Evolutionary conservation across 345 rosid species (phyloP), one percentile per base, ranked within the genome.

Genomic region (Microthlaspi erraticum): DNA sequence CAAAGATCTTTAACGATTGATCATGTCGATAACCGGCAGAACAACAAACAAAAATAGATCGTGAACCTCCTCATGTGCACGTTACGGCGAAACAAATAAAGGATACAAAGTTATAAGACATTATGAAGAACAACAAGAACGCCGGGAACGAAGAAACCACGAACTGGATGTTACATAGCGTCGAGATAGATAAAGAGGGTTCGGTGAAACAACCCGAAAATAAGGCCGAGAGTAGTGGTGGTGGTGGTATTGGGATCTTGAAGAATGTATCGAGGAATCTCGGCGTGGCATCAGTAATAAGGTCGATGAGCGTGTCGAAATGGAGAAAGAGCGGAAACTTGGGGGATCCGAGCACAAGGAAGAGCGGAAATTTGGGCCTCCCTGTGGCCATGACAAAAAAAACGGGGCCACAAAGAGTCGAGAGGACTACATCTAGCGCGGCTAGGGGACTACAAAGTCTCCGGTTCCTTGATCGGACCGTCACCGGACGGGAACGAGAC

Each of bases 401-500:
- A 60, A 0, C 37, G 0, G 60, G 59, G 0, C 79, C 76, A 3
- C 75, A 38, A 0, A 83, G 56, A 64, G 72, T 84, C 7, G 78
- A 81, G 52, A 78, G 94, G 74, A 81, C 88, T 4, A 79, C 81
- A 2, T 84, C 97, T 0, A 62, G 85, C 1, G 94, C 91, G 0
- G 84, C 88, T 1, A 87, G 81, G 74, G 96, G 96, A 26, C 83
- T 91, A 41, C 81, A 86, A 51, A 87, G 91, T 65, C 81, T 93
- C n/a, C 82, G 92, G 65, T 93, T 93, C 74, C 88, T 93, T 42
- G 97, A 93, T 31, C 76, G 88, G 60, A 83, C 88, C 0, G 66
- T 77, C 33, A 83, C 94, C 0, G 94, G 98, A 32, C 84, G 84
- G 23, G 97, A 93, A 64, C 63, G 26, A 2, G 96, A 93, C 50